These are phyloP conservation scores for Lepidium aucheri DNA, from an alignment of 345 rosid genomes.

Conservation along the genomic window DNA sequence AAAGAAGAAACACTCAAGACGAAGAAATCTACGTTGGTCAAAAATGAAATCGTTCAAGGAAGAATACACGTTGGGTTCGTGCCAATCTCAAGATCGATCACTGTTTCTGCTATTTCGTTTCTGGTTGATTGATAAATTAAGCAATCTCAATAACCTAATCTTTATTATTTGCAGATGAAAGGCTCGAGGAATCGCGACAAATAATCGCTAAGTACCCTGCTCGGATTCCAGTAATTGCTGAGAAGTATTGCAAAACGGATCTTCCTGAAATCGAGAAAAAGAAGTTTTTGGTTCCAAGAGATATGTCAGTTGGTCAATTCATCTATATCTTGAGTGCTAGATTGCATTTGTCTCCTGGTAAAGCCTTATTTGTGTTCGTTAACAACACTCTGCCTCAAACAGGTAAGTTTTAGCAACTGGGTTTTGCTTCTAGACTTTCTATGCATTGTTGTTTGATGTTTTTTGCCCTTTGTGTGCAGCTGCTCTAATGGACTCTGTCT, in stretches of 20 bases:
- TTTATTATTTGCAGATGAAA: slow-evolving; percentile 1
- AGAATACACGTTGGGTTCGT: slow-evolving; percentile 19
- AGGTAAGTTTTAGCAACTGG: slow-evolving; percentile 29
- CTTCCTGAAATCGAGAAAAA: slow-evolving; percentile 37
- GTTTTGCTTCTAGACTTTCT: background rate
- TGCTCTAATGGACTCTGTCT: slow-evolving; percentile 53
- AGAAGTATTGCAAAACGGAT: slow-evolving; percentile 61
- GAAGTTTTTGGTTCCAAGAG: slow-evolving; percentile 67
- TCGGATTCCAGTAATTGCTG: slow-evolving; percentile 29
- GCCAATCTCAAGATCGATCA: background rate
- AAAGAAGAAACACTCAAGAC: background rate
- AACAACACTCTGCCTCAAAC: slow-evolving; percentile 81
- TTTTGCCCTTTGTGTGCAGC: slow-evolving; percentile 32
- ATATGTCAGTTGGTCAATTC: slow-evolving; percentile 87
- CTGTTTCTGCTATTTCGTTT: background rate
- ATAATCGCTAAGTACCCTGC: too few species aligned
- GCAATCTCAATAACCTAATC: background rate
- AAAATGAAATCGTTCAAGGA: slow-evolving; percentile 28
- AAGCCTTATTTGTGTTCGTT: slow-evolving; percentile 72
- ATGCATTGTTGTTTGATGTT: background rate
- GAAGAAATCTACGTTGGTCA: slow-evolving; percentile 4
- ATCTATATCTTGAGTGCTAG: slow-evolving; percentile 62
- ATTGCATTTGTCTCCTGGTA: slow-evolving; percentile 56
- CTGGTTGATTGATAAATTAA: background rate
- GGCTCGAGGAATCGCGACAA: background rate